These are phyloP conservation scores for Verticillium isaacii DNA, from an alignment of 2,329 filamentous ascomycete genomes.

Conservation along the genomic window DNA sequence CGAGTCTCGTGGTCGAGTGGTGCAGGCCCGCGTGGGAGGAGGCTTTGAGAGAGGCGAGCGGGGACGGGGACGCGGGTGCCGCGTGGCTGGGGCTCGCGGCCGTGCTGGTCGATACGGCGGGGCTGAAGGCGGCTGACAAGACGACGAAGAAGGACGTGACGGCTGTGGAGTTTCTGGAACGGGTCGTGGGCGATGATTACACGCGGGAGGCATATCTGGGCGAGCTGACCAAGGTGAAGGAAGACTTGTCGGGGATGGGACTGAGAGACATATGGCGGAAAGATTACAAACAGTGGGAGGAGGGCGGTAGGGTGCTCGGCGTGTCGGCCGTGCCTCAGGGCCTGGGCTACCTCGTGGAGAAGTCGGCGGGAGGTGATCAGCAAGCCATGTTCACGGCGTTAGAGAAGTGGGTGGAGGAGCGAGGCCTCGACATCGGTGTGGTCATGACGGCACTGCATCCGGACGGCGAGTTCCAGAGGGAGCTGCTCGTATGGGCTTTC, in stretches of 20 bases:
- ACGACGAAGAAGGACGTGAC: constrained; percentile 56
- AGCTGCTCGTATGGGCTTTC: constrained; percentile 64
- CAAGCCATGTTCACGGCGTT: constrained; percentile 43
- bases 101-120: constrained; percentile 69
- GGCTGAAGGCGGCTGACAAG: constrained; percentile 59
- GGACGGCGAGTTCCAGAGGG: constrained; percentile 53
- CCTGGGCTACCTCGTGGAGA: constrained; percentile 52
- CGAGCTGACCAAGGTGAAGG: constrained; percentile 59
- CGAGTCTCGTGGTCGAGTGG: constrained; percentile 62
- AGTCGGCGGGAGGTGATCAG: constrained; percentile 40
- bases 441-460: constrained; percentile 66
- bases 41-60: constrained; percentile 1
- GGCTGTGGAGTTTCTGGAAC: constrained; percentile 56
- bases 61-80: constrained; percentile 48
- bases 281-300: constrained; percentile 79
- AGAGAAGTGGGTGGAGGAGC: constrained; percentile 48
- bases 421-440: constrained; percentile 54
- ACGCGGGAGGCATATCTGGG: constrained; percentile 49
- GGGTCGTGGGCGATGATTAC: constrained; percentile 26
- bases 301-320: constrained; percentile 54
- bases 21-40: constrained; percentile 53
- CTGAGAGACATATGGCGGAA: constrained; percentile 69
- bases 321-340: constrained; percentile 57
- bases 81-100: constrained; percentile 65
- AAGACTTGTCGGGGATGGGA: constrained; percentile 56